These are phyloP conservation scores for Aspergillus saccharolyticus DNA, from an alignment of 495 filamentous ascomycete genomes.

Conservation along the genomic window DNA sequence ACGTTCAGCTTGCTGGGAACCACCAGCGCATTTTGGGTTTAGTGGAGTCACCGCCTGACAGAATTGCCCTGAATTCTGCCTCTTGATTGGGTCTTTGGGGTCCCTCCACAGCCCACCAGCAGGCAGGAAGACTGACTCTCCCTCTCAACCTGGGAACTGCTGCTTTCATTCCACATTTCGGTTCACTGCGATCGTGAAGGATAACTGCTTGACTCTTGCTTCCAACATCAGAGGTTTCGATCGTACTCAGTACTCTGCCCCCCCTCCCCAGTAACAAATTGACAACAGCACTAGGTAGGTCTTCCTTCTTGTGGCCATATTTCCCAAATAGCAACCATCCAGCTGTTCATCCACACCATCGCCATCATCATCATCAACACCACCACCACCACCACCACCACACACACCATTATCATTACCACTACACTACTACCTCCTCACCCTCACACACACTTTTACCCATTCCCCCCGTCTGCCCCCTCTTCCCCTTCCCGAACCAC, in stretches of 20 bases:
- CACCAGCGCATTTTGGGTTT: constrained; percentile 17
- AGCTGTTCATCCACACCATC: background rate
- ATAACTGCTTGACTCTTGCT: too few species aligned
- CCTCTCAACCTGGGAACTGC: background rate
- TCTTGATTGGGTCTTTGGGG: constrained; percentile 8
- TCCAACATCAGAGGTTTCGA: background rate
- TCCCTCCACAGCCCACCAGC: background rate
- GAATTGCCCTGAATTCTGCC: background rate
- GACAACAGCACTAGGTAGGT: background rate
- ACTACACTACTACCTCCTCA: constrained; percentile 7
- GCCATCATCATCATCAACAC: background rate
- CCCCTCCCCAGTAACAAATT: background rate
- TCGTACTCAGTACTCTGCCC: background rate
- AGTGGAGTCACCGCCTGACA: constrained; percentile 10
- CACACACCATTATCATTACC: background rate
- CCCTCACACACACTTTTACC: constrained; percentile 2
- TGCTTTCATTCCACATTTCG: background rate
- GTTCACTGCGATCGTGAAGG: background rate
- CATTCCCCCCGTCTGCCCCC: constrained; percentile 3
- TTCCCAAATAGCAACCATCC: background rate
- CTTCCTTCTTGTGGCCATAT: background rate
- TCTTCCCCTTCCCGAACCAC: constrained; percentile 7
- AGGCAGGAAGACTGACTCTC: background rate
- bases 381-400: background rate
- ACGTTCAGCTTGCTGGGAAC: background rate